Evolutionary conservation across 768 basidiomycete genomes (phyloP).

Genomic region (Kwoniella shandongensis): DNA sequence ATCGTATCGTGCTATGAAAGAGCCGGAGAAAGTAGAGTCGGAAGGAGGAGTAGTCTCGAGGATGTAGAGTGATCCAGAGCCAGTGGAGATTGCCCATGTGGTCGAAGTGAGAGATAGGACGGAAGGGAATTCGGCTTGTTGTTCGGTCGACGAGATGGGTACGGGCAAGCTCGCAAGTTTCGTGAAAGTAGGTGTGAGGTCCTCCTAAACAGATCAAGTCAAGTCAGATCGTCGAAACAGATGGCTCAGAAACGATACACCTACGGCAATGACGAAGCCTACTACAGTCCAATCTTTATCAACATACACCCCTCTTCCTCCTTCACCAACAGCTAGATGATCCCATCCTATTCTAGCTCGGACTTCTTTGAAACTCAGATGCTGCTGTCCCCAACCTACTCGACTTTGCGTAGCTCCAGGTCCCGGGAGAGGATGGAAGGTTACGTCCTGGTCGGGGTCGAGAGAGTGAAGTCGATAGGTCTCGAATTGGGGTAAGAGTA

Average conservation of each 20-base stretch:
- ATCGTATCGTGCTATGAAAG: conserved; percentile 32
- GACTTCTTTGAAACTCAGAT: conserved; percentile 41
- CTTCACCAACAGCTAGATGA: conserved; percentile 27
- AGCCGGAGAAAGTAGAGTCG: conserved; percentile 14
- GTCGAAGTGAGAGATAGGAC: conserved; percentile 14
- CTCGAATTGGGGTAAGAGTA: conserved; percentile 49
- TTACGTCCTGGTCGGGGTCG: conserved; percentile 28
- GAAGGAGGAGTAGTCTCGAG: conserved; percentile 19
- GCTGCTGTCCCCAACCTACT: conserved; percentile 25
- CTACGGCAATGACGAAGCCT: conserved; percentile 34
- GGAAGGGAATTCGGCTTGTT: conserved; percentile 40
- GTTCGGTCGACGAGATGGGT: conserved; percentile 30
- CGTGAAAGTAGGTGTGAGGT: conserved; percentile 27
- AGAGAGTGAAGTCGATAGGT: conserved; percentile 47
- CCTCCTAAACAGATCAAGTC: conserved; percentile 17
- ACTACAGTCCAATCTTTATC: conserved; percentile 44
- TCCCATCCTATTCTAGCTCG: conserved; percentile 45
- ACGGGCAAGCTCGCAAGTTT: conserved; percentile 30
- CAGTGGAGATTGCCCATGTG: conserved; percentile 34
- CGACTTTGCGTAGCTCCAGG: conserved; percentile 39
- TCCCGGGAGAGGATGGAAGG: conserved; percentile 29
- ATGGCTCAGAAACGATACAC: conserved; percentile 5
- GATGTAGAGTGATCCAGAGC: conserved; percentile 38
- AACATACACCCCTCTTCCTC: conserved; percentile 37
- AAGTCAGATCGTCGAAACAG: too few species aligned